Base-by-base conservation (phyloP, 116 monocot species). In the Trichopus zeylanicus region DNA sequence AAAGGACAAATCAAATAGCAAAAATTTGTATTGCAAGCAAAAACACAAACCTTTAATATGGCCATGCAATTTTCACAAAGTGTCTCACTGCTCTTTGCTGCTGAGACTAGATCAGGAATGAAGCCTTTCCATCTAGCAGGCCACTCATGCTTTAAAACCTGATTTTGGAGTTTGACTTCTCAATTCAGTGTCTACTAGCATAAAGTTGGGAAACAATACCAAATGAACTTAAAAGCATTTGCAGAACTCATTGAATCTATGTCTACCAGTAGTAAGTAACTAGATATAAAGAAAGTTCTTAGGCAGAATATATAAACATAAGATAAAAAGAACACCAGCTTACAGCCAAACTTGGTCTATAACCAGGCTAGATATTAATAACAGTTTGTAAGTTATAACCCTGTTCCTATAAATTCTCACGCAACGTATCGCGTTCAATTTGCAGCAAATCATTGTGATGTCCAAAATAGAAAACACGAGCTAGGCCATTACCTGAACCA, bases 1-100 rank as follows among this genome's bases (percentile, higher is more conserved):
- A 49, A 22, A 49, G 22, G 0, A n/a, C 34, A 29, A 16, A 46
- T 62, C 30, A 62, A 15, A 46, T 29, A 22, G 24, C 23, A 7
- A 11, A 53, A 47, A 53, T 65, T 6, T 10, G 2, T 38, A 19
- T 27, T 10, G 16, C 31, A 57, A 19, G 15, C 34, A 56, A 56
- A 49, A 3, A 1, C 19, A 32, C 25, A 62, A 59, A 85, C 97
- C 88, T 98, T 98, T 46, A 98, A 74, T 65, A 98, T 98, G 49
- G 85, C 85, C 97, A 98, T 98, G 71, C 97, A 98, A 78, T 98
- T 98, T 65, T 98, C 97, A 57, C 97, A 98, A 2, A 98, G 81
- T 48, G 97, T 98, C 57, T 98, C 97, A 65, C 88, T 91, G 66
- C 79, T 90, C 79, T 79, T 97, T 35, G 97, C 97, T 37, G 97